phyloP scores from a whole-genome alignment of 306 rosid species.

The Pyrus communis region DNA sequence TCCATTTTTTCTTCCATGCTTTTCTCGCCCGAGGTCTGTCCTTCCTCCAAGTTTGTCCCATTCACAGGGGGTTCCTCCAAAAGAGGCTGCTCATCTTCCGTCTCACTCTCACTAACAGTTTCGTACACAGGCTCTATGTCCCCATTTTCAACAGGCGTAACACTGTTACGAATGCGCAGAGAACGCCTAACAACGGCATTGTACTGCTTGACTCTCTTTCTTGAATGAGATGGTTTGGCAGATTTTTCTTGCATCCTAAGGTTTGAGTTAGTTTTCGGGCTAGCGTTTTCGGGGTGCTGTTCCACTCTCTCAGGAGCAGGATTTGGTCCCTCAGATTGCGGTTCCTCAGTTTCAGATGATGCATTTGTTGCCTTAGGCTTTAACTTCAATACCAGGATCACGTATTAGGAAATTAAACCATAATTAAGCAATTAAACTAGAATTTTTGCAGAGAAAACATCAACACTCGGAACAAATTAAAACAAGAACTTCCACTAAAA shows the following conservation, averaged over 20 bases:
- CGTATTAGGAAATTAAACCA: background rate
- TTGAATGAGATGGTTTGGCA: slow-evolving; percentile 3
- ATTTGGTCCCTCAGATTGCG: background rate
- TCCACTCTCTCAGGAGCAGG: background rate
- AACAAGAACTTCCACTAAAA: background rate
- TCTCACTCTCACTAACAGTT: slow-evolving; percentile 29
- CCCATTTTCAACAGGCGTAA: background rate
- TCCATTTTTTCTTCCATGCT: slow-evolving; percentile 41
- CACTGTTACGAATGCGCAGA: slow-evolving; percentile 30
- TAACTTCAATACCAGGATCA: background rate
- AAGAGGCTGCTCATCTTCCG: slow-evolving; percentile 29
- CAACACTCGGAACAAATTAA: background rate
- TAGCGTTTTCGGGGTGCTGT: background rate
- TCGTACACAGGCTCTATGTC: slow-evolving; percentile 19
- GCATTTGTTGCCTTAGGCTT: background rate
- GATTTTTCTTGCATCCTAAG: slow-evolving; percentile 16
- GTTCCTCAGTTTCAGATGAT: background rate
- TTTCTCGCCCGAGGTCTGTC: slow-evolving; percentile 7
- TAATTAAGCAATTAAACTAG: background rate
- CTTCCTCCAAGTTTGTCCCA: background rate
- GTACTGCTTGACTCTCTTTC: slow-evolving; percentile 4
- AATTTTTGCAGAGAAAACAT: background rate
- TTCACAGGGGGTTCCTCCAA: slow-evolving; percentile 15
- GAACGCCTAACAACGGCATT: slow-evolving; percentile 41
- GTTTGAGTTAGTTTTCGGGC: background rate